These are phyloP conservation scores for Citrus unshiu DNA, from an alignment of 345 rosid genomes.

Conservation along the genomic window DNA sequence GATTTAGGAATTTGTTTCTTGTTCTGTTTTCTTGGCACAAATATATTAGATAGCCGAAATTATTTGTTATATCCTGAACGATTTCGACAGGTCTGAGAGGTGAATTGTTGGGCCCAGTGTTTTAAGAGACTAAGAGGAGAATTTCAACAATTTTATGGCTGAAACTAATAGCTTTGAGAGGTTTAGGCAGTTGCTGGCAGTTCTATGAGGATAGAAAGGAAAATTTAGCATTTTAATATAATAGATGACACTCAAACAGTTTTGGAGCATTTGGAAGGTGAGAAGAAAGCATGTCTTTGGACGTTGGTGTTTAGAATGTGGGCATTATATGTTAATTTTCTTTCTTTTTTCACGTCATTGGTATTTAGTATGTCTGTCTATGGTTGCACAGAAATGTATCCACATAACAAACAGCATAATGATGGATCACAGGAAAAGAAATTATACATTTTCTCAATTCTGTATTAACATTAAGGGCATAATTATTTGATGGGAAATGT, in stretches of 20 bases:
- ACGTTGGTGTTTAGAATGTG: not conserved
- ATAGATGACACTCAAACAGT: not conserved
- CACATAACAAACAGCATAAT: not conserved
- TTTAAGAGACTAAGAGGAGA: not conserved
- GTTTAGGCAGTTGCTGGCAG: not conserved
- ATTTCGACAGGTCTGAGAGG: not conserved
- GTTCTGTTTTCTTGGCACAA: not conserved
- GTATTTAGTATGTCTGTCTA: not conserved
- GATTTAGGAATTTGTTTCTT: not conserved
- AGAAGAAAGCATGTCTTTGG: not conserved
- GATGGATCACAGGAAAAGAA: not conserved
- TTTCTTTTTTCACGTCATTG: not conserved
- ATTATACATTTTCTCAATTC: not conserved
- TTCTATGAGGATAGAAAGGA: not conserved
- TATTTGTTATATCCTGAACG: not conserved
- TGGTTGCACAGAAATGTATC: not conserved
- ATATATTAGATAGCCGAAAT: not conserved
- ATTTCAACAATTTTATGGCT: not conserved
- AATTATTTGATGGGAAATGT: not conserved
- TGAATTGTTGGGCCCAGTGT: not conserved
- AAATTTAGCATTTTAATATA: not conserved
- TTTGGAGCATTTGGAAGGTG: not conserved
- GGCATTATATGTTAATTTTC: not conserved
- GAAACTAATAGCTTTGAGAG: not conserved
- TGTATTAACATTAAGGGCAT: not conserved